These are phyloP conservation scores for Lentinula novae-zelandiae DNA, from an alignment of 1,284 basidiomycete genomes.

Conservation along the genomic window DNA sequence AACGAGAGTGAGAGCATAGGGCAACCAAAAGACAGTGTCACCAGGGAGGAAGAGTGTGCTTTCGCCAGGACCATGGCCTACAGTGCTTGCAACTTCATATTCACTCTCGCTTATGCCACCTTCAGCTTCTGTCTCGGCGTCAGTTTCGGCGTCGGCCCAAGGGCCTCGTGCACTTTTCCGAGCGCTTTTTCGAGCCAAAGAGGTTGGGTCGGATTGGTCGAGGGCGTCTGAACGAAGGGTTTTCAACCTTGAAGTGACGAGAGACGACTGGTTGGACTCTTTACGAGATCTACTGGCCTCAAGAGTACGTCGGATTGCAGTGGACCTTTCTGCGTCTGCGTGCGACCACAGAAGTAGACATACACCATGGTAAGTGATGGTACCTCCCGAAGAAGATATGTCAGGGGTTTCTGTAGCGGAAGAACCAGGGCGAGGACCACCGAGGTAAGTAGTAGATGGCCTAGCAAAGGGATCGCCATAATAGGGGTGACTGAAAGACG, in stretches of 20 bases:
- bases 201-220: conserved; percentile 45
- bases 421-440: conserved; percentile 44
- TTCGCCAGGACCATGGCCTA: conserved; percentile 76
- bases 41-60: conserved; percentile 83
- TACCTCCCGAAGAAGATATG: conserved; percentile 35
- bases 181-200: conserved; percentile 51
- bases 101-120: conserved; percentile 77
- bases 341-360: conserved; percentile 93
- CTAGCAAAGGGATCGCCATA: conserved; percentile 71
- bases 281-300: conserved; percentile 74
- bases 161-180: conserved; percentile 60
- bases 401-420: conserved; percentile 36
- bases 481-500: conserved; percentile 67
- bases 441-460: conserved; percentile 74
- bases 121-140: conserved; percentile 65
- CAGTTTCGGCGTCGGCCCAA: conserved; percentile 75
- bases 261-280: conserved; percentile 65
- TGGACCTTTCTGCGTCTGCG: conserved; percentile 82
- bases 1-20: conserved; percentile 85
- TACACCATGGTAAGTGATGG: conserved; percentile 82
- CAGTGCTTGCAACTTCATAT: conserved; percentile 71
- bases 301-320: conserved; percentile 76
- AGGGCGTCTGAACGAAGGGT: conserved; percentile 53
- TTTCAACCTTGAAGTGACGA: conserved; percentile 63
- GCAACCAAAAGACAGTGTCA: conserved; percentile 90